A percentile compares a stretch with the other conserved stretches of the same genome.
These are phyloP conservation scores for Neospora caninum DNA, from an alignment of 169 alveolate species.

Conservation along the genomic window DNA sequence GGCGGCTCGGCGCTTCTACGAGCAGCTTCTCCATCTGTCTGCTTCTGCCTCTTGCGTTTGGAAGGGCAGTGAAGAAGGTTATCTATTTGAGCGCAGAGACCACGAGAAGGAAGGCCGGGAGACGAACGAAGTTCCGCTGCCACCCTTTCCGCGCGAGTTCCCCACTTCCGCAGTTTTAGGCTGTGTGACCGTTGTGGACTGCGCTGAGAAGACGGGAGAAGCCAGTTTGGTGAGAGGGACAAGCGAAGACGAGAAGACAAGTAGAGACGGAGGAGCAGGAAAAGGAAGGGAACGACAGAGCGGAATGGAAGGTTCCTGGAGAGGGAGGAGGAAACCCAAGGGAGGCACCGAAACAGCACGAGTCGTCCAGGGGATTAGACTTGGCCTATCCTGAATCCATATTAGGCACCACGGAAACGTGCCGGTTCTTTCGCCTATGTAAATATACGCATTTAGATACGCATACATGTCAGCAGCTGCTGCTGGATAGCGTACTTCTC, in stretches of 20 bases:
- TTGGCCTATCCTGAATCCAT: too few relatives aligned
- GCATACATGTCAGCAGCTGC: neutral
- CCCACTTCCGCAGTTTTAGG: neutral
- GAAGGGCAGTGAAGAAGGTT: neutral
- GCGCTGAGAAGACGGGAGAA: neutral
- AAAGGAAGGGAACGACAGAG: too few relatives aligned
- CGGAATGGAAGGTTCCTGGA: too few relatives aligned
- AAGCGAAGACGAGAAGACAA: neutral
- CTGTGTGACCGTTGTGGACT: constrained; percentile 4
- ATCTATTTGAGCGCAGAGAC: neutral
- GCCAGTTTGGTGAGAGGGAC: neutral
- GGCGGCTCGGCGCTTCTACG: neutral
- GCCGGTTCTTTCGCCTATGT: too few relatives aligned
- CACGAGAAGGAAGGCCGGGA: neutral
- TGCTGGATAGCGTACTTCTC: too few relatives aligned
- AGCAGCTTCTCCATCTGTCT: neutral
- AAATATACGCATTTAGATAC: neutral
- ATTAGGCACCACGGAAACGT: too few relatives aligned
- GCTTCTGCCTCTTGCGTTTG: neutral
- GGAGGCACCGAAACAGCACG: too few relatives aligned
- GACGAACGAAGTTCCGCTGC: neutral
- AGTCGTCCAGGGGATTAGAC: too few relatives aligned
- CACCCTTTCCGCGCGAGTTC: neutral
- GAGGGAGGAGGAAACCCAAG: too few relatives aligned
- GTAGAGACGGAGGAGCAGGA: neutral